These are phyloP conservation scores for Logfia minima DNA, from an alignment of 129 eudicot species.

Conservation along the genomic window DNA sequence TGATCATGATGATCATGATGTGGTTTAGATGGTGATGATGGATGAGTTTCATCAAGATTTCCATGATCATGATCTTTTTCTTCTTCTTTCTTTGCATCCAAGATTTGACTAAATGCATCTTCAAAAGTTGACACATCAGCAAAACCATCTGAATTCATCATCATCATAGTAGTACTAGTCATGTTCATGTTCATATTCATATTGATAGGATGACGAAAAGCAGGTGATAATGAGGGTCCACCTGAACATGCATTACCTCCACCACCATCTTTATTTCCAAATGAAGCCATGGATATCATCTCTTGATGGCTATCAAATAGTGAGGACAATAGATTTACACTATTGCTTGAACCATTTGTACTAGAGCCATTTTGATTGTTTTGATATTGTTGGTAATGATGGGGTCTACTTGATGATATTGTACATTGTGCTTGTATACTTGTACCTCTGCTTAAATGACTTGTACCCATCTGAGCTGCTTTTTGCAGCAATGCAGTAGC, in stretches of 20 bases:
- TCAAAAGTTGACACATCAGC: conserved; percentile 48
- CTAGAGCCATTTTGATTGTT: conserved; percentile 58
- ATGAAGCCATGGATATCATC: conserved; percentile 49
- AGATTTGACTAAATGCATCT: conserved; percentile 54
- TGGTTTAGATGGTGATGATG: background rate
- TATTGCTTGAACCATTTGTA: conserved; percentile 39
- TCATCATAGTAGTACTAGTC: conserved; percentile 31
- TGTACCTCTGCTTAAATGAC: conserved; percentile 46
- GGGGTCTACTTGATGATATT: conserved; percentile 16
- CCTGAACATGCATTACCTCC: conserved; percentile 33
- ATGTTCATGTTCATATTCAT: conserved; percentile 19
- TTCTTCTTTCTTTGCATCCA: conserved; percentile 44
- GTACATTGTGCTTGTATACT: conserved; percentile 32
- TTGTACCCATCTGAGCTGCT: conserved; percentile 95
- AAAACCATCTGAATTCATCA: conserved; percentile 36
- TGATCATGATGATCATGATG: conserved; percentile 22
- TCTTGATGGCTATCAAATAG: conserved; percentile 33
- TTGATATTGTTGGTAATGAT: conserved; percentile 42
- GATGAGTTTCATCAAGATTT: conserved; percentile 13
- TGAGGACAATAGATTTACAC: conserved; percentile 44
- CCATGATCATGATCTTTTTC: conserved; percentile 5
- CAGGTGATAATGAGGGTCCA: conserved; percentile 29
- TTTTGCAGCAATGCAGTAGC: conserved; percentile 98
- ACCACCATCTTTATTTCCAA: conserved; percentile 47
- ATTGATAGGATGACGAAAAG: conserved; percentile 37